A percentile compares a stretch with the other conserved stretches of the same genome.
These are phyloP conservation scores for Acanthamoeba castellanii DNA, from an alignment of 208 protist species.

Conservation along the genomic window DNA sequence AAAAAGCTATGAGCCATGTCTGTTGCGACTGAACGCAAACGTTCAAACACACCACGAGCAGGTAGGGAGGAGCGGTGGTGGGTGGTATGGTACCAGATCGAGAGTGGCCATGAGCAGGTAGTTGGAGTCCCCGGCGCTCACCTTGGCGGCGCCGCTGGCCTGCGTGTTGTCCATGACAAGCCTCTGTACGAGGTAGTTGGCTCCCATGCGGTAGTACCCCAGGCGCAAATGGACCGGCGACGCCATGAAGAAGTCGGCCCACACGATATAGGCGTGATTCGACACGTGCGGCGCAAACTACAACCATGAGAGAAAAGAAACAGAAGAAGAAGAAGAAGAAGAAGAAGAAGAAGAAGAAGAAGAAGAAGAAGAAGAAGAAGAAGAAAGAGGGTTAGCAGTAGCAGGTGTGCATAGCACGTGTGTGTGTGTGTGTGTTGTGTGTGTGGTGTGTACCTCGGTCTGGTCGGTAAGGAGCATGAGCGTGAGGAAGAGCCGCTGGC, in stretches of 20 bases:
- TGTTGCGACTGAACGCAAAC: not conserved
- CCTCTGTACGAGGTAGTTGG: conserved; percentile 59
- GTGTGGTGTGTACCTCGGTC: not conserved
- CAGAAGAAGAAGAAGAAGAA: not conserved
- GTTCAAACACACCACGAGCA: not conserved
- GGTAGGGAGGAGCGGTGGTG: not conserved
- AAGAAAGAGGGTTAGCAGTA: not conserved
- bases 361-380: too few species aligned
- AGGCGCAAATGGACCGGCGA: conserved; percentile 36
- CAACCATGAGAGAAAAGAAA: not conserved
- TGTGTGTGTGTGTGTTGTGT: too few species aligned
- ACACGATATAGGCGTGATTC: conserved; percentile 51
- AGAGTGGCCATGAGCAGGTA: conserved; percentile 55
- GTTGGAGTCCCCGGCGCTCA: not conserved
- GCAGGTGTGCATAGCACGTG: not conserved
- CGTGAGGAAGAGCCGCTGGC: conserved; percentile 52
- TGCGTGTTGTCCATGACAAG: not conserved
- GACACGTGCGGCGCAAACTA: conserved; percentile 59
- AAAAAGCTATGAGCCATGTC: too few species aligned
- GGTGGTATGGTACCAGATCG: conserved; percentile 53
- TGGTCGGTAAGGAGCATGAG: conserved; percentile 57
- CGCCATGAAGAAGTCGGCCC: conserved; percentile 58
- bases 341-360: not conserved
- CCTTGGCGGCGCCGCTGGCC: not conserved
- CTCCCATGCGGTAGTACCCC: conserved; percentile 39